Percentiles rank a stretch among this genome's conserved stretches.
These are phyloP conservation scores for Thalassiosira hispida DNA, from an alignment of 352 stramenopile genomes.

Conservation along the genomic window DNA sequence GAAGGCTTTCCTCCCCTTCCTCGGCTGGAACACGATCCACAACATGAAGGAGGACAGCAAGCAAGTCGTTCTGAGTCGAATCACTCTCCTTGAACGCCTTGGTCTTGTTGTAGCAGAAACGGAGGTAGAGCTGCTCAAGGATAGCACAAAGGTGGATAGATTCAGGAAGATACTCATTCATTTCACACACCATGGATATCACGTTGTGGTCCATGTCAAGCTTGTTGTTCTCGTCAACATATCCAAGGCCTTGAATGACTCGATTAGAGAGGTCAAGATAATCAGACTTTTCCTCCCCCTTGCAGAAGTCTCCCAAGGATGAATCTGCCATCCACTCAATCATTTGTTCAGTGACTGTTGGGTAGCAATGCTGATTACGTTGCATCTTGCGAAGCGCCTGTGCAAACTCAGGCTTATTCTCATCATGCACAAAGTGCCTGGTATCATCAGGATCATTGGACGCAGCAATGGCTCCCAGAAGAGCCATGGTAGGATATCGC, in stretches of 20 bases:
- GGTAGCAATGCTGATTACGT: conserved; percentile 90
- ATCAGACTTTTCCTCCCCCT: conserved; percentile 56
- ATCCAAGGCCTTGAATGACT: conserved; percentile 78
- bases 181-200: conserved; percentile 84
- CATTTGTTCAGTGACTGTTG: conserved; percentile 85
- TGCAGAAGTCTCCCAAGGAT: conserved; percentile 78
- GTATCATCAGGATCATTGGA: conserved; percentile 89
- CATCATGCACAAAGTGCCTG: conserved; percentile 86
- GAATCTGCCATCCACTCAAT: conserved; percentile 79
- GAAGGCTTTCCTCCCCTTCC: conserved; percentile 76
- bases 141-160: conserved; percentile 77
- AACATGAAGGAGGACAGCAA: conserved; percentile 83
- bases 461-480: conserved; percentile 90
- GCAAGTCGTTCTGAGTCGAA: conserved; percentile 84
- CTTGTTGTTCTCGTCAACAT: conserved; percentile 74
- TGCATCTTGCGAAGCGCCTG: conserved; percentile 87
- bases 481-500: conserved; percentile 92
- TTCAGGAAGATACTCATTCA: conserved; percentile 83
- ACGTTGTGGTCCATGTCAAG: conserved; percentile 86
- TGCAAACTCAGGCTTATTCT: conserved; percentile 83
- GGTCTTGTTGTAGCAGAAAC: conserved; percentile 85
- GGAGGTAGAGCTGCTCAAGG: conserved; percentile 77
- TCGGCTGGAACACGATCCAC: conserved; percentile 73
- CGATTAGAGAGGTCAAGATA: conserved; percentile 76
- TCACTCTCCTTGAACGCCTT: conserved; percentile 82